phyloP scores from a whole-genome alignment of 23 red algal species.

The Gracilaria caudata region DNA sequence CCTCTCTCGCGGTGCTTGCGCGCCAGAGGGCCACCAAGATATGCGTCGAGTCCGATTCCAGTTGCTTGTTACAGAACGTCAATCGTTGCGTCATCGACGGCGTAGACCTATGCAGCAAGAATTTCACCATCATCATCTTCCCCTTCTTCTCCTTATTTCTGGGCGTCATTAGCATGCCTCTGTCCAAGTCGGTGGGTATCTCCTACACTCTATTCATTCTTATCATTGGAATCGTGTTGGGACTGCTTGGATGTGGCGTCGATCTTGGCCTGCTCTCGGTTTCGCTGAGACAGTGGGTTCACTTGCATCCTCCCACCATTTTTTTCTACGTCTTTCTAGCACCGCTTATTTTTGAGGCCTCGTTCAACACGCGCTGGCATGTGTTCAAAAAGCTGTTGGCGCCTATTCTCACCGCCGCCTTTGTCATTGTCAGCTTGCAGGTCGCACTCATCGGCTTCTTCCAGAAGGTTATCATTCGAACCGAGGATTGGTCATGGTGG shows the following conservation, averaged over 20 bases:
- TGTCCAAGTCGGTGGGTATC: conserved; percentile 49
- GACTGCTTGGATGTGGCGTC: conserved; percentile 76
- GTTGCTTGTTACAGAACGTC: conserved; percentile 23
- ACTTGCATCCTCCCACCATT: conserved; percentile 77
- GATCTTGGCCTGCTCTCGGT: conserved; percentile 74
- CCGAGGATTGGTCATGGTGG: conserved; percentile 75
- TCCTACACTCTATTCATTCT: conserved; percentile 90
- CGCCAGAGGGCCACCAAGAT: conserved; percentile 19
- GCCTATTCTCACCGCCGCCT: conserved; percentile 80
- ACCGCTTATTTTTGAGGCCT: conserved; percentile 94
- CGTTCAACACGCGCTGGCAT: conserved; percentile 87
- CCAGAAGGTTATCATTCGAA: conserved; percentile 68
- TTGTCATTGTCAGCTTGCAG: conserved; percentile 82
- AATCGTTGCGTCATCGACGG: conserved; percentile 28
- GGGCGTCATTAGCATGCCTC: conserved; percentile 40
- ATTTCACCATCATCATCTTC: conserved; percentile 82
- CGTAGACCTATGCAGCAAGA: conserved; percentile 30
- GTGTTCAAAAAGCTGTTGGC: conserved; percentile 81
- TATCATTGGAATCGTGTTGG: conserved; percentile 78
- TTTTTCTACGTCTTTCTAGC: conserved; percentile 94
- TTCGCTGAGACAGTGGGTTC: conserved; percentile 85
- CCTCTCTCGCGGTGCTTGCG: neutral
- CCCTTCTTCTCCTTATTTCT: conserved; percentile 72
- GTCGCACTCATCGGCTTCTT: conserved; percentile 76
- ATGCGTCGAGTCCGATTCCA: conserved; percentile 28